These are phyloP conservation scores for Aspergillus glaucus DNA, from an alignment of 2,329 filamentous ascomycete genomes.

Conservation along the genomic window DNA sequence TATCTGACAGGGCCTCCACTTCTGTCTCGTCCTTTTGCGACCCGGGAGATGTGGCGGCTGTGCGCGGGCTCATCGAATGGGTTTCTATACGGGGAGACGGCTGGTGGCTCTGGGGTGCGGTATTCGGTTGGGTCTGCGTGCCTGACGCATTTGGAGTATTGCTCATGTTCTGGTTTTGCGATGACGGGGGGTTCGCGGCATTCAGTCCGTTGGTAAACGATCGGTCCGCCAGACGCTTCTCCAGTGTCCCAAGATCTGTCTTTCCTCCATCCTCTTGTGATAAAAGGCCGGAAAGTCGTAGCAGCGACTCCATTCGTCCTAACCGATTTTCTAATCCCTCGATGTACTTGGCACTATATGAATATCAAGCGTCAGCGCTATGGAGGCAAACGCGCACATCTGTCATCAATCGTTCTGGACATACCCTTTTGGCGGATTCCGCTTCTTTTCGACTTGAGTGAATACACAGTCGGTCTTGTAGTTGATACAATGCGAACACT, in stretches of 20 bases:
- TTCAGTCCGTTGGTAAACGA: slow-evolving; percentile 29
- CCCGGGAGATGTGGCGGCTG: slow-evolving; percentile 47
- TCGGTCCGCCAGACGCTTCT: slow-evolving; percentile 63
- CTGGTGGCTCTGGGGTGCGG: slow-evolving; percentile 31
- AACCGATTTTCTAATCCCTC: slow-evolving; percentile 92
- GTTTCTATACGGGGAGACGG: slow-evolving; percentile 43
- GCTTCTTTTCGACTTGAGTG: slow-evolving; percentile 97
- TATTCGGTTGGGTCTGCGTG: slow-evolving; percentile 2
- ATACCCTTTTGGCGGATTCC: slow-evolving; percentile 92
- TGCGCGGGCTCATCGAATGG: slow-evolving; percentile 44
- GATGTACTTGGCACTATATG: slow-evolving; percentile 82
- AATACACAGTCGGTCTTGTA: slow-evolving; percentile 98
- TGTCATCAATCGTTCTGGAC: slow-evolving; percentile 19
- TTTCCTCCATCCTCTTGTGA: slow-evolving; percentile 78
- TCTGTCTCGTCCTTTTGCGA: slow-evolving; percentile 57
- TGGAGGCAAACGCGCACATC: neutral
- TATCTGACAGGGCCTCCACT: slow-evolving; percentile 84
- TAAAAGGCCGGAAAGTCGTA: slow-evolving; percentile 79
- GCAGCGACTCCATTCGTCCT: slow-evolving; percentile 88
- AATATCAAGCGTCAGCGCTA: slow-evolving; percentile 10
- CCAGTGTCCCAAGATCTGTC: slow-evolving; percentile 80
- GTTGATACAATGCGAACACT: slow-evolving; percentile 92
- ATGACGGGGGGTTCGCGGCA: slow-evolving; percentile 13
- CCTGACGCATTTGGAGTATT: slow-evolving; percentile 15
- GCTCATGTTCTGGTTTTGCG: slow-evolving; percentile 27